Evolutionary conservation across 179 eudicot genomes (phyloP).

Genomic region (Sideroxylon spinosum): DNA sequence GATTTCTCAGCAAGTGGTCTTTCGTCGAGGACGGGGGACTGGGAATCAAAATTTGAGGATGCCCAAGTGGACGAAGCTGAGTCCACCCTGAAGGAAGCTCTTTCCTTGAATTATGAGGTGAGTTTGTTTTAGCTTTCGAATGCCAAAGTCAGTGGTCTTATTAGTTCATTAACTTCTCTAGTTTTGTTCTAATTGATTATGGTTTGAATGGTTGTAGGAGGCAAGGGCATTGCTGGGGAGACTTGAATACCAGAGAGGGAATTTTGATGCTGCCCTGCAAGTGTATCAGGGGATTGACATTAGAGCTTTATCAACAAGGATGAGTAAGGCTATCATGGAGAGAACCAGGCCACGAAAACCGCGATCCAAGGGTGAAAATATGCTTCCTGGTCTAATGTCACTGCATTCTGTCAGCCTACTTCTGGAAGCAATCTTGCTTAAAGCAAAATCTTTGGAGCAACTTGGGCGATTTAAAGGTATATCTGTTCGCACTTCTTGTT

Average conservation of each 20-base stretch:
- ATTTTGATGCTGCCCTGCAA: constrained; percentile 84
- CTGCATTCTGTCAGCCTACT: constrained; percentile 88
- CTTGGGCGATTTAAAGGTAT: constrained; percentile 72
- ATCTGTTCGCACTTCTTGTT: not conserved
- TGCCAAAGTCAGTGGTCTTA: no score
- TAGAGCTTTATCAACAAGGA: constrained; percentile 40
- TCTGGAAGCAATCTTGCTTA: constrained; percentile 81
- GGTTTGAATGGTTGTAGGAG: constrained; percentile 44
- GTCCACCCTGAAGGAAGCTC: constrained; percentile 92
- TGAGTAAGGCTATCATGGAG: constrained; percentile 51
- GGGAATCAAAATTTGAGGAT: constrained; percentile 73
- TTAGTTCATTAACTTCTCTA: no score
- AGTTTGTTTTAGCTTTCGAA: not conserved
- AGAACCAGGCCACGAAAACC: constrained; percentile 45
- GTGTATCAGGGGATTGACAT: constrained; percentile 90
- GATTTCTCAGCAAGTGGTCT: constrained; percentile 70
- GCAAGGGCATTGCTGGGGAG: constrained; percentile 96
- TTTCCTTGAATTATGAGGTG: constrained; percentile 91
- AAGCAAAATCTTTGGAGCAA: constrained; percentile 68
- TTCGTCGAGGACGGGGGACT: constrained; percentile 67
- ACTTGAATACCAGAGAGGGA: constrained; percentile 88
- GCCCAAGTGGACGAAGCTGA: constrained; percentile 96
- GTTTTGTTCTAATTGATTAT: not conserved
- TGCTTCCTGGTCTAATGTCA: constrained; percentile 56
- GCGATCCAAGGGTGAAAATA: constrained; percentile 44